Base-by-base conservation (phyloP, 371 early-diverging fungal genomes). In the Batkoa obscura region DNA sequence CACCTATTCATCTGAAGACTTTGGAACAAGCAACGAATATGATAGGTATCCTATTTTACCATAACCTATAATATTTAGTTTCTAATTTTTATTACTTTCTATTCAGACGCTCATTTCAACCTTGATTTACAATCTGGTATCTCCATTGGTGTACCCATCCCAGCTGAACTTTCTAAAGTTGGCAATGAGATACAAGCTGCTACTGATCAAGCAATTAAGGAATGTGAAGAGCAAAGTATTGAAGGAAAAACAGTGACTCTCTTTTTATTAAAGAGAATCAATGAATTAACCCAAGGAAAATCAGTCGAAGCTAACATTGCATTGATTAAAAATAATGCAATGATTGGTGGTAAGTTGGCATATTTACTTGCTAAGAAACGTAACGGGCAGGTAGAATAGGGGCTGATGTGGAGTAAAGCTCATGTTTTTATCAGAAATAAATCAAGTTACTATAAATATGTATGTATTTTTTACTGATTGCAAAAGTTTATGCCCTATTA, bases 111-210 rank as follows among this genome's bases (percentile, higher is more conserved):
- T 30, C 3, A 3, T 4, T n/a, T 3, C 13, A 4, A 48, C 23
- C 5, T 31, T 3, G 6, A 74, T 12, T 61, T 90, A 30, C 57
- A 74, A 3, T 87, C 78, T 37, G 96, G 96, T 0, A 73, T 86
- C 58, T 81, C 94, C 0, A 69, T 95, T 62, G 88, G 86, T 1
- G 86, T 86, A 4, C 96, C 96, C 4, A 90, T 94, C 55, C 90
- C 95, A 0, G 64, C 62, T 3, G 67, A 76, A 15, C 66, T 78
- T 32, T 85, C 84, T 0, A 76, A 74, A 42, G 69, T 81, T 60
- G 32, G 17, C 3, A 15, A 48, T 3, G 74, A 58, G 15, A 77
- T 93, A 31, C n/a, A n/a, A n/a, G n/a, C n/a, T n/a, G n/a, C n/a
- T n/a, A n/a, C n/a, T n/a, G n/a, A n/a, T n/a, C 47, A 65, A 9